phyloP scores from a whole-genome alignment of 257 asterid species.

The Solanum boliviense region DNA sequence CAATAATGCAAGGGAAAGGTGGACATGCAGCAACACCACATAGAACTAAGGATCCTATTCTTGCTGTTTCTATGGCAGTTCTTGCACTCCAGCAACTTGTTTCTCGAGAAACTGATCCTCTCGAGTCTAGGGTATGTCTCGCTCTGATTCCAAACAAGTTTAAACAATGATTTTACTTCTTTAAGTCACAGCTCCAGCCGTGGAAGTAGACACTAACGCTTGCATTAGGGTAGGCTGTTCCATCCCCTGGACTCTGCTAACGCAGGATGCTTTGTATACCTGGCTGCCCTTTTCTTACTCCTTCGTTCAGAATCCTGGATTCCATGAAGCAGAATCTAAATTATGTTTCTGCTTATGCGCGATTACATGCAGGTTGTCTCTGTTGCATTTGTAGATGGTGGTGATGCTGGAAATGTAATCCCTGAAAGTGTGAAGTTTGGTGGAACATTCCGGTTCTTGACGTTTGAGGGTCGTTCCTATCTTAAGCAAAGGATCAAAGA shows the following conservation, averaged over 20 bases:
- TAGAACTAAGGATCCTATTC: conserved; percentile 50
- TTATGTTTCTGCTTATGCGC: not conserved
- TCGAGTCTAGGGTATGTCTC: conserved; percentile 47
- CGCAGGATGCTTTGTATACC: too few relatives aligned
- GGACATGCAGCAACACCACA: conserved; percentile 85
- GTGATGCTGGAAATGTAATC: conserved; percentile 54
- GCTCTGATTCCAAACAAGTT: not conserved
- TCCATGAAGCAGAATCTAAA: not conserved
- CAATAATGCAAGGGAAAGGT: conserved; percentile 55
- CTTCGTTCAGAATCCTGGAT: too few relatives aligned
- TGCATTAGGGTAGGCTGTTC: too few relatives aligned
- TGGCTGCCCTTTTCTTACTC: too few relatives aligned
- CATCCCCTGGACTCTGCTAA: too few relatives aligned
- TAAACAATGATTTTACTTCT: not conserved
- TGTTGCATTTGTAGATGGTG: conserved; percentile 57
- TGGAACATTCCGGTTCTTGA: conserved; percentile 71
- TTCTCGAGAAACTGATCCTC: conserved; percentile 84
- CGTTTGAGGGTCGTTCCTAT: conserved; percentile 31
- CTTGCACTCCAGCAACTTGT: conserved; percentile 75
- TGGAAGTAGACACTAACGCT: too few relatives aligned
- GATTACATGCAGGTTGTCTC: conserved; percentile 46
- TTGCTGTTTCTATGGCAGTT: conserved; percentile 60
- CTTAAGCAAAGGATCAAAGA: conserved; percentile 61
- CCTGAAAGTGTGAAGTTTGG: conserved; percentile 70
- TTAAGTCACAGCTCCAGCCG: too few relatives aligned